A percentile compares a stretch with the other conserved stretches of the same genome.
phyloP scores from a whole-genome alignment of 169 alveolate species.

The Plasmodium malariae region DNA sequence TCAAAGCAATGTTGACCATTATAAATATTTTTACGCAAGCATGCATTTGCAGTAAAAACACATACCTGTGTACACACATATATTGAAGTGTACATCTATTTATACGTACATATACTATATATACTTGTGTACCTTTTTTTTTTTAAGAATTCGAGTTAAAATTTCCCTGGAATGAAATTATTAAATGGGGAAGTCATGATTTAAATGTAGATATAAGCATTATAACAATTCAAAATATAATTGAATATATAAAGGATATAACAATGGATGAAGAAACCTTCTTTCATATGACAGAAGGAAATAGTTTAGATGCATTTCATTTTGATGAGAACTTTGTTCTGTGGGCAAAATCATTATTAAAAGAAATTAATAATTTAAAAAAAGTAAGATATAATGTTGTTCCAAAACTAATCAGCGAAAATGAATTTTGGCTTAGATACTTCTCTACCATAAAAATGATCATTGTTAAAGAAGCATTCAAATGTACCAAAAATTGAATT shows the following conservation, averaged over 20 bases:
- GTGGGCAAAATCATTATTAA: conserved; percentile 56
- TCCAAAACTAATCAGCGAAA: conserved; percentile 45
- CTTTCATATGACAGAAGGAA: conserved; percentile 47
- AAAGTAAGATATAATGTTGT: conserved; percentile 49
- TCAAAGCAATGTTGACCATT: no score
- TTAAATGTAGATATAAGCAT: conserved; percentile 30
- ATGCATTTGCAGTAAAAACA: no score
- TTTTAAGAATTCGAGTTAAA: conserved; percentile 40
- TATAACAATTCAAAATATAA: conserved; percentile 15
- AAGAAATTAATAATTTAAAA: conserved; percentile 29
- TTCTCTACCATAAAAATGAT: conserved; percentile 58
- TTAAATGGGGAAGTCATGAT: conserved; percentile 55
- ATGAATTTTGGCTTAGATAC: conserved; percentile 60
- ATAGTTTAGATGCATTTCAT: conserved; percentile 12
- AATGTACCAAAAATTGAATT: neutral
- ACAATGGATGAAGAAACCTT: conserved; percentile 50
- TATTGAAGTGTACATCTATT: no score
- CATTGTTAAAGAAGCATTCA: conserved; percentile 17
- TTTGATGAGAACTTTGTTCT: conserved; percentile 26
- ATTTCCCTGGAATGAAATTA: conserved; percentile 61
- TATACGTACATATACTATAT: neutral
- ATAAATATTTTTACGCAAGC: no score
- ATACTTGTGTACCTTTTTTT: neutral
- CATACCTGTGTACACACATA: no score
- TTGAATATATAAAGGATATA: conserved; percentile 71